A percentile compares a stretch with the other conserved stretches of the same genome.
phyloP scores from a whole-genome alignment of 2,329 filamentous ascomycete species.

The Ophiostoma triangulosporum region DNA sequence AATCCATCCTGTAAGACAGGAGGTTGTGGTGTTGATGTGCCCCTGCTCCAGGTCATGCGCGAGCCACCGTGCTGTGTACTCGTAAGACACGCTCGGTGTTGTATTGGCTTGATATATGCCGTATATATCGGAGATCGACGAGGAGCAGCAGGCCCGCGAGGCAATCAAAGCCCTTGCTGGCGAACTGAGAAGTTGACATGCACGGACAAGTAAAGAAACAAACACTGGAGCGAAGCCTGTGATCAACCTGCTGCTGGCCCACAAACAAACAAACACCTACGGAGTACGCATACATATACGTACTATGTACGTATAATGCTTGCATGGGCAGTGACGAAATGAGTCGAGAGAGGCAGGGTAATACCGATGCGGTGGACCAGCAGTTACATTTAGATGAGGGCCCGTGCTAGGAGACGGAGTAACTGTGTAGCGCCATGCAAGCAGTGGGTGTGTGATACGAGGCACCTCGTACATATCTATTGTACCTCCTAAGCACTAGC shows the following conservation, averaged over 20 bases:
- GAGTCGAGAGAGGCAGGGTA: neutral
- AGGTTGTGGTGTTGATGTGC: neutral
- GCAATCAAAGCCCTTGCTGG: too few species aligned
- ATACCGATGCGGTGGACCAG: neutral
- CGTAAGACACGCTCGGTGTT: too few species aligned
- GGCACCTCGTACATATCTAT: neutral
- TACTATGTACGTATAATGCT: too few species aligned
- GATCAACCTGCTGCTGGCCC: neutral
- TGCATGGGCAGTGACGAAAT: neutral
- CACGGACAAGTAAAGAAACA: neutral
- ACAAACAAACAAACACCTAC: too few species aligned
- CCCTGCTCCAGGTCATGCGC: neutral
- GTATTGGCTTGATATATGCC: too few species aligned
- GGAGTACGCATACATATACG: too few species aligned
- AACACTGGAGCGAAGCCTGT: too few species aligned
- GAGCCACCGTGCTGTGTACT: neutral
- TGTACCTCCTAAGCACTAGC: neutral
- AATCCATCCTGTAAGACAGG: neutral
- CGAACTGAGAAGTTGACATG: too few species aligned
- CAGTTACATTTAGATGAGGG: neutral
- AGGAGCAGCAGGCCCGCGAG: too few species aligned
- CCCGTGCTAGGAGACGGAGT: neutral
- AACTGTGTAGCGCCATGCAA: neutral
- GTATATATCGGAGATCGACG: too few species aligned
- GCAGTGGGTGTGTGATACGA: neutral